Conservation (phyloP, 2,329 filamentous ascomycete genomes). For the Fragosphaeria purpurea region DNA sequence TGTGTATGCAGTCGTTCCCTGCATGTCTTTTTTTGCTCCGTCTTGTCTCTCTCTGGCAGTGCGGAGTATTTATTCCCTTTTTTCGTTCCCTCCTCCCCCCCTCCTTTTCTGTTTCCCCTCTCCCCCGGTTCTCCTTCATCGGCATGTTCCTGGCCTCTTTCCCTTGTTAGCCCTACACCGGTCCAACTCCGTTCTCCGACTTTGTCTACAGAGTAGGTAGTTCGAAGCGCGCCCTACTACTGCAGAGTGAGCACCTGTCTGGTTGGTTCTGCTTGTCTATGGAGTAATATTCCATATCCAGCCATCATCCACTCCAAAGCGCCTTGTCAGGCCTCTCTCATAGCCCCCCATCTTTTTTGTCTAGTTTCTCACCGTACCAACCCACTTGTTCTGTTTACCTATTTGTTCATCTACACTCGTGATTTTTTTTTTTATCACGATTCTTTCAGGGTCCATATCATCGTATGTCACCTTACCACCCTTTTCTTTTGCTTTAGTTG, state of each 20-base stretch:
- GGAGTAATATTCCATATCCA: no score
- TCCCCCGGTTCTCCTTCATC: background rate
- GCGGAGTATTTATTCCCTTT: background rate
- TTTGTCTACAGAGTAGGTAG: background rate
- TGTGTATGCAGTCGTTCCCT: no score
- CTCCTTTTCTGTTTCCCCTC: background rate
- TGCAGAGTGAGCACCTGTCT: no score
- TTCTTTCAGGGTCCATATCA: constrained; percentile 4
- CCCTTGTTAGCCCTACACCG: constrained; percentile 4
- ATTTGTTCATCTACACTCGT: no score
- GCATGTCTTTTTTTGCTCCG: no score
- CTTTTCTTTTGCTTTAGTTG: background rate
- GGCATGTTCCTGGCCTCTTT: background rate
- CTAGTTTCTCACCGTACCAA: no score
- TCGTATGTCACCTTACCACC: background rate
- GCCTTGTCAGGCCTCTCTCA: no score
- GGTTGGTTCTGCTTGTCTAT: no score
- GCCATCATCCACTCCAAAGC: no score
- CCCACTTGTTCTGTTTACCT: no score
- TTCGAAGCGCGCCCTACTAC: background rate
- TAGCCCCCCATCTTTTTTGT: no score
- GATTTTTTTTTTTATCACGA: constrained; percentile 4
- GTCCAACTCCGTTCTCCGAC: background rate
- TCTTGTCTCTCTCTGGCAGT: background rate
- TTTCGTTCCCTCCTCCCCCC: background rate